Evolutionary conservation across 176 grass and related monocot genomes (phyloP).

Genomic region (Dactylis glomerata): DNA sequence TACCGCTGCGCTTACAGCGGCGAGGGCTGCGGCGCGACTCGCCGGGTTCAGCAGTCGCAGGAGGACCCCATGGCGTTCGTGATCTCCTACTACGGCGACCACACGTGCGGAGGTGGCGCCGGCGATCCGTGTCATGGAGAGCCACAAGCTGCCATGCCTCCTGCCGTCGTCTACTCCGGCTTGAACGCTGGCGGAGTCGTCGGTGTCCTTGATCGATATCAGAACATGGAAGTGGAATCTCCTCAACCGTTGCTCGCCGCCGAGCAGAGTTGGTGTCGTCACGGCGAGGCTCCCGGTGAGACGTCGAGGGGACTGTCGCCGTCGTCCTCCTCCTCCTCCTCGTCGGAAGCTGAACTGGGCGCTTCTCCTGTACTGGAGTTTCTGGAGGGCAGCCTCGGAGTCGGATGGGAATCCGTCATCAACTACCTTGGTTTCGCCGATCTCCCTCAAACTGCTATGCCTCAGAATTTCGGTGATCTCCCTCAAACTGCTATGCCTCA

Average conservation of each 20-base stretch:
- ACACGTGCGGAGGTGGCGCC: background rate
- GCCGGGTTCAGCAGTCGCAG: constrained; percentile 59
- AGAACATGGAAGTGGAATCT: background rate
- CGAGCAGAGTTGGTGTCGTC: background rate
- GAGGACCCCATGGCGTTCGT: constrained; percentile 38
- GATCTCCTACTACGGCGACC: constrained; percentile 24
- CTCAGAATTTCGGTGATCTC: background rate
- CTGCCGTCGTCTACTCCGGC: constrained; percentile 31
- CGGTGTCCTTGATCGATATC: background rate
- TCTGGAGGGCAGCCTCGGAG: constrained; percentile 13
- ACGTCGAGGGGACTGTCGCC: background rate
- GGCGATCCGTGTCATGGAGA: background rate
- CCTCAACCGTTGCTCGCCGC: background rate
- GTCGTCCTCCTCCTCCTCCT: background rate
- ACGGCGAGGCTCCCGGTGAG: background rate
- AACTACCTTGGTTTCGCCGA: background rate
- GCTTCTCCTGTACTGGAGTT: constrained; percentile 18
- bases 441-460: background rate
- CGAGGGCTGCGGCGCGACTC: constrained; percentile 47
- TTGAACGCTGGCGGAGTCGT: background rate
- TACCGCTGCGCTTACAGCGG: constrained; percentile 60
- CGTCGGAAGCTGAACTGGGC: constrained; percentile 10
- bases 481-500: background rate
- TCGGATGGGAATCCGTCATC: constrained; percentile 37
- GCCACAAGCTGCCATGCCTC: too few relatives aligned